Base-by-base conservation (phyloP, 2,329 filamentous ascomycete genomes). In the Pseudonectria buxi region DNA sequence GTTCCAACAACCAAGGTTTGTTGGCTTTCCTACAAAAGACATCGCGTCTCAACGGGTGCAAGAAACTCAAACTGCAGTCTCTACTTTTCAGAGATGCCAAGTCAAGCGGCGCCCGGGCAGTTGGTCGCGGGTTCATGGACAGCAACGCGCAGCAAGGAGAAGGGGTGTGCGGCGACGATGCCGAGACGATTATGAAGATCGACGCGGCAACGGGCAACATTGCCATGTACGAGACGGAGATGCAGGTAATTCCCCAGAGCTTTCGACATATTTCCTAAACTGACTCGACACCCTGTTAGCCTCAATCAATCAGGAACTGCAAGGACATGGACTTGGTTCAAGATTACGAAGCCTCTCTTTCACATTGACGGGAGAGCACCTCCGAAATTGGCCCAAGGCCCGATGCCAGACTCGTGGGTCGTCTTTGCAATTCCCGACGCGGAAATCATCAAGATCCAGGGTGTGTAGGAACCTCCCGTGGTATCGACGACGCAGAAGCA, bases 241-340 rank as follows among this genome's bases (percentile, higher is more conserved):
- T 50, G 49, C 51, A 28, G 37, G 50, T 35, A 14, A 10, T 4
- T 7, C 4, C 6, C 16, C 18, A 16, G n/a, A 2, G 15, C 6
- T 14, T 10, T 9, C 18, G 9, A 28, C 10, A 15, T 18, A 16
- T 16, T 9, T 32, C 26, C 18, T 2, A 10, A 13, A 24, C 34
- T 45, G 11, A 46, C 18, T 28, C 7, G 7, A 6, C 7, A 5
- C 9, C 9, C 18, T 22, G 18, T 22, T 12, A 26, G 24, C 30
- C 36, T 40, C 12, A 5, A 28, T 9, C 24, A 18, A 10, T 32
- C 14, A 3, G 40, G 32, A 6, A 24, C 14, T 7, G 9, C 26
- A 7, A 43, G 39, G 13, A 44, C 22, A 2, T 54, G 51, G 51
- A 32, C 34, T 10, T 54, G 51, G 51, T 42, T 54, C 38, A 45